phyloP scores from a whole-genome alignment of 192 early-diverging fungal species.

The Umbelopsis ramanniana region DNA sequence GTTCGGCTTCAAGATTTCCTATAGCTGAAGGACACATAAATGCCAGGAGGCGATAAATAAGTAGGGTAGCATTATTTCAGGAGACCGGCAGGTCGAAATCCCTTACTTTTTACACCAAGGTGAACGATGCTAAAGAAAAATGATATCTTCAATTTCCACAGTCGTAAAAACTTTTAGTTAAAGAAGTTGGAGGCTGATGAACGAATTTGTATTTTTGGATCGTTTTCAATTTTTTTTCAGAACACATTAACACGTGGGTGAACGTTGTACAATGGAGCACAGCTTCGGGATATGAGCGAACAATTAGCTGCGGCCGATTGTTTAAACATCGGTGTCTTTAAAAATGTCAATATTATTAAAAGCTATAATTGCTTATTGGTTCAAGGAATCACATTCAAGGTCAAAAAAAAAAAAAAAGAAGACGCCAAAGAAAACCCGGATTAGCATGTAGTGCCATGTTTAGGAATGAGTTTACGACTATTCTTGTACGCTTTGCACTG shows the following conservation, averaged over 20 bases:
- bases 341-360: too few species aligned
- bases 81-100: neutral
- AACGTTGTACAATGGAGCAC: neutral
- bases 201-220: too few species aligned
- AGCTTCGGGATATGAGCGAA: neutral
- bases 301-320: neutral
- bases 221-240: neutral
- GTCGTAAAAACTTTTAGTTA: neutral
- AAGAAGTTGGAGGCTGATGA: neutral
- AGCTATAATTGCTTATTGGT: too few species aligned
- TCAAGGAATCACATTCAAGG: too few species aligned
- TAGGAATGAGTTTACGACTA: neutral
- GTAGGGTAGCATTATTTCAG: neutral
- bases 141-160: neutral
- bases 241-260: neutral
- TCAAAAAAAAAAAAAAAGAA: too few species aligned
- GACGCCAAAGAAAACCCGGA: too few species aligned
- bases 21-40: neutral
- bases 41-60: neutral
- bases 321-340: too few species aligned
- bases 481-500: neutral
- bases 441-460: neutral
- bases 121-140: neutral
- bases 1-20: neutral
- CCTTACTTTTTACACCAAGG: neutral